Percentiles rank a stretch among this genome's conserved stretches.
Conservation (phyloP, 257 asterid genomes). For the Solanum dulcamara region DNA sequence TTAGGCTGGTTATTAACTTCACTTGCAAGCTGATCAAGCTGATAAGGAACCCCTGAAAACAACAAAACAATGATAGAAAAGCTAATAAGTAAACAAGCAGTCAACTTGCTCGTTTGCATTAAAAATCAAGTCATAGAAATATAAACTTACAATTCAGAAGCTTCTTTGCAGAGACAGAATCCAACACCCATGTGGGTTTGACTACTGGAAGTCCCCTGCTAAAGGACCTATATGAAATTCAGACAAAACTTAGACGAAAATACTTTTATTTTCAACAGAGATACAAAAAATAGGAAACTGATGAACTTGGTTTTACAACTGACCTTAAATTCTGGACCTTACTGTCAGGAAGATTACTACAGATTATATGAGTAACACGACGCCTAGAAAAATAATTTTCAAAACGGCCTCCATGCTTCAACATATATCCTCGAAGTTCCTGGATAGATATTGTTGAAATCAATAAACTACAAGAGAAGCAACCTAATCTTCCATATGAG, state of each 20-base stretch:
- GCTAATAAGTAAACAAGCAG: not conserved
- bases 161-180: constrained; percentile 70
- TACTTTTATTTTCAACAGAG: not conserved
- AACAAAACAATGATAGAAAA: not conserved
- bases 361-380: constrained; percentile 80
- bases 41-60: constrained; percentile 74
- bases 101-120: not conserved
- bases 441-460: constrained; percentile 6
- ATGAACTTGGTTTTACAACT: not conserved
- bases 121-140: not conserved
- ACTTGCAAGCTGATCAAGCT: constrained; percentile 70
- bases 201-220: constrained; percentile 95
- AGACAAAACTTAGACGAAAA: not conserved
- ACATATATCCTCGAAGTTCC: constrained; percentile 89
- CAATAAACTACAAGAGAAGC: not conserved
- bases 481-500: not conserved
- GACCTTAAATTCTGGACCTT: constrained; percentile 95
- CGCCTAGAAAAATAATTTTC: constrained; percentile 86
- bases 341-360: constrained; percentile 93
- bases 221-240: constrained; percentile 54
- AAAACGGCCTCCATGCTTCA: constrained; percentile 79
- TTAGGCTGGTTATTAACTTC: constrained; percentile 64
- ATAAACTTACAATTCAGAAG: constrained; percentile 73
- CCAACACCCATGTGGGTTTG: constrained; percentile 88
- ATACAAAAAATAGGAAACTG: not conserved